Conservation (phyloP, 2,329 filamentous ascomycete genomes). For the Fusarium pseudocircinatum region DNA sequence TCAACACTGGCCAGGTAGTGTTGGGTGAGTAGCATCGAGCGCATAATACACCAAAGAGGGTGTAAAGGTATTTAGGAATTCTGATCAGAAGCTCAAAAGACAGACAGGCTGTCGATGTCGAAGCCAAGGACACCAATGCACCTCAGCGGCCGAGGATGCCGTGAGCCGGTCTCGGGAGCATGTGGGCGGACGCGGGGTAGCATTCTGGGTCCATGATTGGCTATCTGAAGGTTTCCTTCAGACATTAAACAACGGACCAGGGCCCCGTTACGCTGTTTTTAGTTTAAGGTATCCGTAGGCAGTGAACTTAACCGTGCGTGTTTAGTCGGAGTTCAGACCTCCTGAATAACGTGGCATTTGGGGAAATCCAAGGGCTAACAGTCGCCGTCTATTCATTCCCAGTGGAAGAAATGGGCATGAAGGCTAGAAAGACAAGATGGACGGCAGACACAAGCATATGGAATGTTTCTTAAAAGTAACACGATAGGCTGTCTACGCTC, state of each 20-base stretch:
- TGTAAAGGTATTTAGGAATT: slow-evolving; percentile 17
- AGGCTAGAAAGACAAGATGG: neutral
- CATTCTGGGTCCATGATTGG: slow-evolving; percentile 32
- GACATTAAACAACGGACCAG: neutral
- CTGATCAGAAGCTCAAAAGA: slow-evolving; percentile 5
- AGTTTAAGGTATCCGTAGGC: neutral
- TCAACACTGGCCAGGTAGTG: neutral
- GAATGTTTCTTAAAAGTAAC: neutral
- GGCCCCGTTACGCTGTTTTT: neutral
- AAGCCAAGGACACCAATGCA: slow-evolving; percentile 30
- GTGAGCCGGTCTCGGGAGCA: slow-evolving; percentile 42
- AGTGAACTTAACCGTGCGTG: slow-evolving; percentile 22
- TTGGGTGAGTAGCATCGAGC: slow-evolving; percentile 5
- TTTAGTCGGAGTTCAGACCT: slow-evolving; percentile 1
- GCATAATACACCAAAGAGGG: slow-evolving; percentile 9
- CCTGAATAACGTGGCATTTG: slow-evolving; percentile 28
- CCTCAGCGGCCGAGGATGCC: slow-evolving; percentile 39
- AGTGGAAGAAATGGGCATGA: neutral
- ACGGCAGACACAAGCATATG: neutral
- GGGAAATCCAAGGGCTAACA: neutral
- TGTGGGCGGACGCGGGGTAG: slow-evolving; percentile 43
- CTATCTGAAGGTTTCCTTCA: neutral
- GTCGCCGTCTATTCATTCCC: neutral
- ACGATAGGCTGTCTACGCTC: neutral
- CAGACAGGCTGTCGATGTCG: slow-evolving; percentile 3